phyloP scores from a whole-genome alignment of 148 eudicot species.

The Persicaria maculosa region DNA sequence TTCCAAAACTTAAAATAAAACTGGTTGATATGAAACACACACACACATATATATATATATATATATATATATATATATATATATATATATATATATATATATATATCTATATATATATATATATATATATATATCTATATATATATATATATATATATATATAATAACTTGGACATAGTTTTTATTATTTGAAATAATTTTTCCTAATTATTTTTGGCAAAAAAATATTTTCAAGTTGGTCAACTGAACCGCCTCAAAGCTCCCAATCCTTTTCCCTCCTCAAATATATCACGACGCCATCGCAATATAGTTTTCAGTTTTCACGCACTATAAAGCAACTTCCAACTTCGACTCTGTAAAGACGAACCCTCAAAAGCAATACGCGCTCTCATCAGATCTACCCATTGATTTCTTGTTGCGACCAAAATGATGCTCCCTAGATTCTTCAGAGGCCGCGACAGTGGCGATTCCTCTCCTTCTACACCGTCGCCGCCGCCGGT shows the following conservation, averaged over 20 bases:
- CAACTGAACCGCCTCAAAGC: constrained; percentile 1
- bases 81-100: too few species aligned
- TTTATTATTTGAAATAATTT: too few species aligned
- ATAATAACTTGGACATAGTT: too few species aligned
- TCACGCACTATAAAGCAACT: neutral
- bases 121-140: too few species aligned
- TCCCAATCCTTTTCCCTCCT: constrained; percentile 4
- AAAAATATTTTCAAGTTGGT: neutral
- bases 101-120: too few species aligned
- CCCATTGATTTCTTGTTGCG: neutral
- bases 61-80: too few species aligned
- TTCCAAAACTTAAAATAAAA: too few species aligned
- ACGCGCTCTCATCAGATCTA: constrained; percentile 8
- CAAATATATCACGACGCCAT: neutral
- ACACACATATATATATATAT: too few species aligned
- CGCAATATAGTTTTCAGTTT: neutral
- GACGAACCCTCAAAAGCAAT: neutral
- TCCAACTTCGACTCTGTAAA: neutral
- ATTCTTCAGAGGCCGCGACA: constrained; percentile 16
- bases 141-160: too few species aligned
- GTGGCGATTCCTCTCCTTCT: constrained; percentile 28
- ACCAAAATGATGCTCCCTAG: constrained; percentile 9
- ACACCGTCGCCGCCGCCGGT: constrained; percentile 33
- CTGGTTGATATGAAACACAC: too few species aligned
- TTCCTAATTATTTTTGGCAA: too few species aligned